Evolutionary conservation across 1,284 basidiomycete species (phyloP).

Genomic region (Thelephora terrestris): DNA sequence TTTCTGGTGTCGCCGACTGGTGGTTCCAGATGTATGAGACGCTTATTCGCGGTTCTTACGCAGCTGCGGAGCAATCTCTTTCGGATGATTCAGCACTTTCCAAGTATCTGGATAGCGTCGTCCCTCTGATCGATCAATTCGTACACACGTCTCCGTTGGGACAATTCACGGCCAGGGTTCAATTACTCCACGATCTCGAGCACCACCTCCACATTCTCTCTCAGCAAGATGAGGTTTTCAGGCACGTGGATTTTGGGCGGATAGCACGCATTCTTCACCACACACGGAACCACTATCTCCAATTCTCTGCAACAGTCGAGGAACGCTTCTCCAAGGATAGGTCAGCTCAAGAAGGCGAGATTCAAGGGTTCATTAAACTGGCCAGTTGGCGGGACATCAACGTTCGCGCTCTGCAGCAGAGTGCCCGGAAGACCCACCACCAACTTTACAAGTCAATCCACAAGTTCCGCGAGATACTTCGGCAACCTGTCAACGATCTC

Average conservation of each 20-base stretch:
- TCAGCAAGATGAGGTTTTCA: not conserved
- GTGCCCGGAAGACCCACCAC: slow-evolving; percentile 85
- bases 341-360: slow-evolving; percentile 66
- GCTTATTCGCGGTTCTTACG: slow-evolving; percentile 54
- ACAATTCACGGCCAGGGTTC: slow-evolving; percentile 67
- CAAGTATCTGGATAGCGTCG: slow-evolving; percentile 56
- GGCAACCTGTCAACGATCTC: slow-evolving; percentile 51
- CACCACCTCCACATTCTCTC: slow-evolving; percentile 32
- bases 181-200: slow-evolving; percentile 65
- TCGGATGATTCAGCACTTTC: slow-evolving; percentile 27
- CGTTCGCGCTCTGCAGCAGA: slow-evolving; percentile 87
- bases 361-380: slow-evolving; percentile 82
- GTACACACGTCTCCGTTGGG: slow-evolving; percentile 74
- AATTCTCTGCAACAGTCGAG: slow-evolving; percentile 48
- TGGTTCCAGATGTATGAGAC: slow-evolving; percentile 92
- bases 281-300: slow-evolving; percentile 56
- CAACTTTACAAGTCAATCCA: slow-evolving; percentile 88
- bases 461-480: slow-evolving; percentile 86
- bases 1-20: slow-evolving; percentile 65
- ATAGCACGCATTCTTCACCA: slow-evolving; percentile 58
- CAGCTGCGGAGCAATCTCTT: slow-evolving; percentile 26
- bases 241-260: slow-evolving; percentile 24
- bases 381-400: slow-evolving; percentile 99
- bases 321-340: slow-evolving; percentile 52
- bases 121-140: slow-evolving; percentile 80